Conservation (phyloP, 352 stramenopile species). For the Phytophthora rubi region DNA sequence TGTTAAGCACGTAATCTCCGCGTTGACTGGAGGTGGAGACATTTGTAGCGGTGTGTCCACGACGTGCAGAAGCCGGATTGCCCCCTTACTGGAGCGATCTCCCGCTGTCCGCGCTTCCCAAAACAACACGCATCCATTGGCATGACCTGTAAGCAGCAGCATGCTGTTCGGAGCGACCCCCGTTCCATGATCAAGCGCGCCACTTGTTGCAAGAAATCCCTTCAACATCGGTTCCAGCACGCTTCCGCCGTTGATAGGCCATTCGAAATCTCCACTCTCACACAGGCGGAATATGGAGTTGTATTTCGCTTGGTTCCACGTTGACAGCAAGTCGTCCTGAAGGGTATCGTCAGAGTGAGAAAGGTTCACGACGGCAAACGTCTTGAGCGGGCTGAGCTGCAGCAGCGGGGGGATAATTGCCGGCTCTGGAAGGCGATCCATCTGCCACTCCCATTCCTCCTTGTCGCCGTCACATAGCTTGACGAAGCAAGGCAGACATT, state of each 20-base stretch:
- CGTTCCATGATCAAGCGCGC: conserved; percentile 24
- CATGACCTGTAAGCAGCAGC: conserved; percentile 65
- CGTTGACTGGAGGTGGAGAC: conserved; percentile 36
- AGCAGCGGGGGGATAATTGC: conserved; percentile 52
- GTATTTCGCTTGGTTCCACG: conserved; percentile 44
- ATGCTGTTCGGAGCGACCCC: conserved; percentile 48
- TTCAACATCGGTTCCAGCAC: conserved; percentile 62
- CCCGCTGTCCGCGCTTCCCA: conserved; percentile 63
- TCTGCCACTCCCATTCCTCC: conserved; percentile 77
- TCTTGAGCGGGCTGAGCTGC: conserved; percentile 59
- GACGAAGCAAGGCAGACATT: conserved; percentile 69
- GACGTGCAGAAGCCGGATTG: conserved; percentile 62
- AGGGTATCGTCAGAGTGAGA: conserved; percentile 43
- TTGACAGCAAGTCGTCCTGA: conserved; percentile 54
- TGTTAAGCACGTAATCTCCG: conserved; percentile 48
- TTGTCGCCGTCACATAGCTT: conserved; percentile 58
- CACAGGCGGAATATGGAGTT: conserved; percentile 44
- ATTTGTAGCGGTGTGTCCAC: conserved; percentile 51
- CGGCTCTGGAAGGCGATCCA: conserved; percentile 41
- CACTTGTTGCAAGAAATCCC: conserved; percentile 46
- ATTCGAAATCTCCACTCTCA: conserved; percentile 64
- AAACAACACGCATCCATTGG: conserved; percentile 61
- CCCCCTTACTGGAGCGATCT: conserved; percentile 60
- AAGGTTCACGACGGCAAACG: conserved; percentile 52
- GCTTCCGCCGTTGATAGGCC: conserved; percentile 73